A percentile compares a stretch with the other conserved stretches of the same genome.
Conservation (phyloP, 164 flowering plant genomes). For the Vitis rupestris region DNA sequence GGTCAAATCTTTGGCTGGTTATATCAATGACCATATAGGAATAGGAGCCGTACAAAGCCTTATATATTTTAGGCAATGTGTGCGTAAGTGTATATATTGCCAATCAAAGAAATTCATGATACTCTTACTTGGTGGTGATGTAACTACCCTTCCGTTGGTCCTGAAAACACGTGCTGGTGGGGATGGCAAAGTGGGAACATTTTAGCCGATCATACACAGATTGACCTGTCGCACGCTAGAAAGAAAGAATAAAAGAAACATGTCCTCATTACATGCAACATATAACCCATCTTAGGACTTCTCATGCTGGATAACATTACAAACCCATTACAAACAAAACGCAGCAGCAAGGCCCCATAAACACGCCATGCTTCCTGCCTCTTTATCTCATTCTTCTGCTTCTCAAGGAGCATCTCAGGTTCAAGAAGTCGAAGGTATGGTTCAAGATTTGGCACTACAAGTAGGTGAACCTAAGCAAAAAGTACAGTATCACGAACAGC, state of each 20-base stretch:
- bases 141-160: constrained; percentile 42
- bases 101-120: not conserved
- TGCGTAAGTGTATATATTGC: not conserved
- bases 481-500: constrained; percentile 3
- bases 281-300: not conserved
- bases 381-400: constrained; percentile 87
- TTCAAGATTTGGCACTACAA: constrained; percentile 85
- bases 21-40: no score
- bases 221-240: constrained; percentile 79
- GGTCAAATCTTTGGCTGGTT: no score
- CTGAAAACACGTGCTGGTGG: constrained; percentile 43
- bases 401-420: constrained; percentile 83
- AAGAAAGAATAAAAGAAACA: not conserved
- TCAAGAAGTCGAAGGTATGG: constrained; percentile 77
- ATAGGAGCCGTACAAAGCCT: no score
- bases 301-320: not conserved
- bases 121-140: constrained; percentile 55
- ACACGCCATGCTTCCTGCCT: constrained; percentile 98
- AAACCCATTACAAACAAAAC: constrained; percentile 12
- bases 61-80: not conserved
- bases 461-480: constrained; percentile 62
- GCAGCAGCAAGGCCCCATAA: constrained; percentile 85
- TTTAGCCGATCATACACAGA: constrained; percentile 70
- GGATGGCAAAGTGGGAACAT: constrained; percentile 55
- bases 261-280: constrained; percentile 1